These are phyloP conservation scores for Hymenoscyphus occultus DNA, from an alignment of 2,329 filamentous ascomycete species.

Conservation along the genomic window DNA sequence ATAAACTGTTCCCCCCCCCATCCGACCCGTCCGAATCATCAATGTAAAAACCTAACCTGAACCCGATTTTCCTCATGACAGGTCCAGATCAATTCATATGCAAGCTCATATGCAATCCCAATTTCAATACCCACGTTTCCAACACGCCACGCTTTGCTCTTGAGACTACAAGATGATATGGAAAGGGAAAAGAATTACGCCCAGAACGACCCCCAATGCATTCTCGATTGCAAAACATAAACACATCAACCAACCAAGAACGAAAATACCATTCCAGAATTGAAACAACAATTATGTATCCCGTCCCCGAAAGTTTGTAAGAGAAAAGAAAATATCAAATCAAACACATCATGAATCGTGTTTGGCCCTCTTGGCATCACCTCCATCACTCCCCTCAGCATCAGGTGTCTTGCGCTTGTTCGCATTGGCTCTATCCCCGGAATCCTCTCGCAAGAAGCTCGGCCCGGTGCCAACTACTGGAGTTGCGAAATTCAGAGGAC, in stretches of 20 bases:
- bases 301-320: constrained; percentile 1
- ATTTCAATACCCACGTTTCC: neutral
- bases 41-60: neutral
- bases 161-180: neutral
- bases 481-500: constrained; percentile 88
- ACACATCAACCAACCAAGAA: neutral
- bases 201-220: constrained; percentile 8
- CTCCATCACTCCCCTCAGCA: constrained; percentile 24
- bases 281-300: constrained; percentile 4
- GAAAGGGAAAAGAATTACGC: neutral
- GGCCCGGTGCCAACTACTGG: constrained; percentile 63
- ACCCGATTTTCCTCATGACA: neutral
- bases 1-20: neutral
- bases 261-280: neutral
- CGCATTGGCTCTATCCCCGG: constrained; percentile 24
- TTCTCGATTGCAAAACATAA: neutral
- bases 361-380: constrained; percentile 31
- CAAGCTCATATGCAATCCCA: neutral
- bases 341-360: constrained; percentile 19
- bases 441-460: constrained; percentile 60
- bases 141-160: neutral
- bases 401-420: constrained; percentile 33
- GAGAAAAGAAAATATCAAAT: neutral
- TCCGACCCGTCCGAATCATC: neutral
- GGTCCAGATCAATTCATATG: neutral